Conservation (phyloP, 1,139 yeast species). For the Blastobotrys raffinosifermentans region DNA sequence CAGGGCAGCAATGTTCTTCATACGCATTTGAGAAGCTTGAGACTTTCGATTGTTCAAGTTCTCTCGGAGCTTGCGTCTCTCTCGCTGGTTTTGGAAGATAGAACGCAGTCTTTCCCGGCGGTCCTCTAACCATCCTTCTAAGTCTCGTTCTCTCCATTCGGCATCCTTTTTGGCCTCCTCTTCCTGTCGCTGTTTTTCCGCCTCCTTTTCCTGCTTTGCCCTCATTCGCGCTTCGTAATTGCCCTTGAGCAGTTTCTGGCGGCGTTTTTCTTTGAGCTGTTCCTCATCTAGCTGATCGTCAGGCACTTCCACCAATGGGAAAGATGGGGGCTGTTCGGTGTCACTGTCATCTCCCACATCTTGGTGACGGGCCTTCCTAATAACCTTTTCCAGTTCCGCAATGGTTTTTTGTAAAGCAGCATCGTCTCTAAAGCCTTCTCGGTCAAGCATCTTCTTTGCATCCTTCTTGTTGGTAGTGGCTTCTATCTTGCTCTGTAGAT, state of each 20-base stretch:
- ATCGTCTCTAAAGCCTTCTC: slow-evolving; percentile 75
- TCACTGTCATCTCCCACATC: slow-evolving; percentile 55
- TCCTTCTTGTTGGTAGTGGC: slow-evolving; percentile 43
- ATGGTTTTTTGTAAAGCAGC: slow-evolving; percentile 66
- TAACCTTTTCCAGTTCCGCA: slow-evolving; percentile 57
- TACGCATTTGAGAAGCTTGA: slow-evolving; percentile 83
- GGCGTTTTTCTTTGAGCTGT: slow-evolving; percentile 78
- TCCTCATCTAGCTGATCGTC: slow-evolving; percentile 74
- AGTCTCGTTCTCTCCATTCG: slow-evolving; percentile 71
- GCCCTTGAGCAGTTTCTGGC: slow-evolving; percentile 76
- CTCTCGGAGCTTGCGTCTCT: slow-evolving; percentile 61
- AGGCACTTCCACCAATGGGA: slow-evolving; percentile 78
- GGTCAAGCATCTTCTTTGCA: slow-evolving; percentile 45
- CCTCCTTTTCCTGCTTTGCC: slow-evolving; percentile 73
- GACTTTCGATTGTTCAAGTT: slow-evolving; percentile 87
- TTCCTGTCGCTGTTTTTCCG: slow-evolving; percentile 45
- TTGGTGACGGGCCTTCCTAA: slow-evolving; percentile 61
- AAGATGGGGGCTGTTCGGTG: slow-evolving; percentile 49
- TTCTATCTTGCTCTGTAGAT: slow-evolving; percentile 49
- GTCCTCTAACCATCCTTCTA: slow-evolving; percentile 71
- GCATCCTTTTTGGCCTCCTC: slow-evolving; percentile 48
- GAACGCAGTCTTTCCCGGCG: slow-evolving; percentile 58
- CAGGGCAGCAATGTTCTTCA: slow-evolving; percentile 84
- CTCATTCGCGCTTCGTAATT: slow-evolving; percentile 84
- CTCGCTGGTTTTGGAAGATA: slow-evolving; percentile 55